A percentile compares a stretch with the other conserved stretches of the same genome.
These are phyloP conservation scores for Deinandra increscens DNA, from an alignment of 129 eudicot species.

Conservation along the genomic window DNA sequence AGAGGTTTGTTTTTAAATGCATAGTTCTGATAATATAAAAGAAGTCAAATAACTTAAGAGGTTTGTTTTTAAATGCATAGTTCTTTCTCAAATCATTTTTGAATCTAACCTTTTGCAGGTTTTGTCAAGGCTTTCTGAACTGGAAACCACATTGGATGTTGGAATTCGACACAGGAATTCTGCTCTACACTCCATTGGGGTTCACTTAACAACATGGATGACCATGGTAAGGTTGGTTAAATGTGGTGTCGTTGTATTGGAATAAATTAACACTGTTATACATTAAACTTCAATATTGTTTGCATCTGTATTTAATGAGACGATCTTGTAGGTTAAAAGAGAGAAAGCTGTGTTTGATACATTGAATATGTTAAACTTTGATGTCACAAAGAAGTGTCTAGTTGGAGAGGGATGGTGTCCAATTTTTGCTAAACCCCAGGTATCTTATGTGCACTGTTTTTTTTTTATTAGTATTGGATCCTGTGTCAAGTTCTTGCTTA, in stretches of 20 bases:
- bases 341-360: conserved; percentile 98
- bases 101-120: conserved; percentile 51
- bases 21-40: conserved; percentile 1
- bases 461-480: background rate
- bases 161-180: conserved; percentile 85
- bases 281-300: conserved; percentile 22
- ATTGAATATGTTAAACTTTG: conserved; percentile 91
- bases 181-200: conserved; percentile 72
- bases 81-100: conserved; percentile 17
- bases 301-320: conserved; percentile 16
- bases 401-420: conserved; percentile 99
- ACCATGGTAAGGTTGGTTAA: conserved; percentile 58
- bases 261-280: conserved; percentile 1
- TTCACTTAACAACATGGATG: conserved; percentile 77
- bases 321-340: conserved; percentile 76
- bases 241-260: background rate
- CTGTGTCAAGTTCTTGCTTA: background rate
- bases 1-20: conserved; percentile 55
- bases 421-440: conserved; percentile 85
- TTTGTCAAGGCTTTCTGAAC: conserved; percentile 78
- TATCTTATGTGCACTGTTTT: conserved; percentile 22
- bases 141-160: conserved; percentile 91
- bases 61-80: conserved; percentile 38
- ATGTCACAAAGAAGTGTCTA: conserved; percentile 97
- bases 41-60: conserved; percentile 52